Base-by-base conservation (phyloP, 2,329 filamentous ascomycete genomes). In the Lachnellula hyalina region DNA sequence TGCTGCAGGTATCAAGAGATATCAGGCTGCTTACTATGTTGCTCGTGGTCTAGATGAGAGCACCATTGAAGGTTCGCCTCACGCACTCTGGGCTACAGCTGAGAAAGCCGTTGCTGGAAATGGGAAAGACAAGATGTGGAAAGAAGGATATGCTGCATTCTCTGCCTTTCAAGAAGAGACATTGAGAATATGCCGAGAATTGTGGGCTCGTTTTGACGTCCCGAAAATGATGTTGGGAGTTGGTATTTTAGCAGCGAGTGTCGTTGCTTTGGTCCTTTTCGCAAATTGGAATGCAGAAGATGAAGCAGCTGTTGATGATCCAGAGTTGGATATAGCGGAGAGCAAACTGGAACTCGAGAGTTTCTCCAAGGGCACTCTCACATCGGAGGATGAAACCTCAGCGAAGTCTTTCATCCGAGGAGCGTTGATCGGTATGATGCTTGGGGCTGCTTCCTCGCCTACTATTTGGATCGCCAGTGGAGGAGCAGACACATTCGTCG, bases 121-220 rank as follows among this genome's bases (percentile, higher is more conserved):
- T 3, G 67, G 73, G 12, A 77, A 76, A 49, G 70, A 73, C 41
- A 40, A 70, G 53, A 64, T 66, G 61, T 75, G 71, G 69, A 65
- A 65, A 56, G 73, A 73, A 7, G 68, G 76, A 0, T 83, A 82
- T 63, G 61, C 78, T 2, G 81, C 85, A 0, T 93, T 89, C 66
- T 74, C 79, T 15, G 76, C 78, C 11, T 97, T 96, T 68, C 91
- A 96, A 69, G 76, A 77, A 32, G 83, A 89, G 67, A 96, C 88
- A 0, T 76, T 99, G 45, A 77, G 77, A 28, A 79, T 93, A 12
- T 97, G 90, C 74, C 89, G 91, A 68, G 81, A 79, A 40, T 75
- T 97, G 15, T 99, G 94, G 94, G 91, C 94, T 21, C 84, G 89
- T 36, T 99, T 99, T 63, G 90, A 99, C 69, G 77, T 96, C 19